Percentiles rank a stretch among this genome's conserved stretches.
phyloP scores from a whole-genome alignment of 1,139 yeast species.

The Saccharomycopsis crataegensis region DNA sequence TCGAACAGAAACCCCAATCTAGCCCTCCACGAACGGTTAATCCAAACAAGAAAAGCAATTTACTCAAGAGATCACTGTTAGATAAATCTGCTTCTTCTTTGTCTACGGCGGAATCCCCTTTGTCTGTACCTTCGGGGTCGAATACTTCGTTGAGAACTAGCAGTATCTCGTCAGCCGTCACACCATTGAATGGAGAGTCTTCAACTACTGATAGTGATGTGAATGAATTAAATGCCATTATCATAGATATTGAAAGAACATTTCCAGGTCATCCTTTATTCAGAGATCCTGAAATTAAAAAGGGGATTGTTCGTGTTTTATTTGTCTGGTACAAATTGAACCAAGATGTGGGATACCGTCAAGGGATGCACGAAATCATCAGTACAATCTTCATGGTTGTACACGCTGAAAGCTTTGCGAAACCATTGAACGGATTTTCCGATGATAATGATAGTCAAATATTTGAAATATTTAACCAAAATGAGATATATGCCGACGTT shows the following conservation, averaged over 20 bases:
- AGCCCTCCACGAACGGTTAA: background rate
- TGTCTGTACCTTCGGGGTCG: background rate
- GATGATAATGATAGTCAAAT: conserved; percentile 4
- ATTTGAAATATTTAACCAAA: conserved; percentile 8
- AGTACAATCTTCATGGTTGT: conserved; percentile 29
- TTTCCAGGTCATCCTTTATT: conserved; percentile 51
- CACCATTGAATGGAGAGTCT: background rate
- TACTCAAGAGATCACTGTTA: too few species aligned
- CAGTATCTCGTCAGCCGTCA: background rate
- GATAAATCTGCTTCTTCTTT: background rate
- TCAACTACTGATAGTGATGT: conserved; percentile 1
- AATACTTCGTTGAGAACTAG: background rate
- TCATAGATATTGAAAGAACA: conserved; percentile 45
- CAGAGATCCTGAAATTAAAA: conserved; percentile 27
- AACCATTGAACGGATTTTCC: background rate
- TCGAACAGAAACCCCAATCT: background rate
- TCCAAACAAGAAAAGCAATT: background rate
- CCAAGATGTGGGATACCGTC: conserved; percentile 46
- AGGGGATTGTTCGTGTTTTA: conserved; percentile 37
- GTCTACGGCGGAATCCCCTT: background rate
- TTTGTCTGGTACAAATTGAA: conserved; percentile 48
- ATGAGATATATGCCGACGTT: conserved; percentile 13
- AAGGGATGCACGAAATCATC: conserved; percentile 55
- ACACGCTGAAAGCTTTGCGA: conserved; percentile 3
- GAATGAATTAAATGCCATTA: conserved; percentile 16